Evolutionary conservation across 371 early-diverging fungal species (phyloP).

Genomic region (Rhizopus delemar): DNA sequence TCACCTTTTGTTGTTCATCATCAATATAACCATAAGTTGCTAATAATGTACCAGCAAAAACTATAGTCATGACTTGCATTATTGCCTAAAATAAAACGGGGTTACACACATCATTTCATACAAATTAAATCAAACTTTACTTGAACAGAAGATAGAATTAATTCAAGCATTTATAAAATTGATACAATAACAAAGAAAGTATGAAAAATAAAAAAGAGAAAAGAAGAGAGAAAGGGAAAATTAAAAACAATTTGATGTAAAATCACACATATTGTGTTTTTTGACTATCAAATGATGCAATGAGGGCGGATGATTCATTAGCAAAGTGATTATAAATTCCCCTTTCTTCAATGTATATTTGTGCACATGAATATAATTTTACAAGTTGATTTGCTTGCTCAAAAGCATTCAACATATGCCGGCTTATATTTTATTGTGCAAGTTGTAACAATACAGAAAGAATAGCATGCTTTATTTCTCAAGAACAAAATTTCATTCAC

Average conservation of each 20-base stretch:
- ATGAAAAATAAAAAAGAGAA: slow-evolving; percentile 1
- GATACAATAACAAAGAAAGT: background rate
- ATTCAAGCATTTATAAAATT: slow-evolving; percentile 13
- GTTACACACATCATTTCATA: background rate
- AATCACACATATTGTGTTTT: background rate
- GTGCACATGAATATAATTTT: no score
- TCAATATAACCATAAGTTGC: slow-evolving; percentile 49
- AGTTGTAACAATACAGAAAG: no score
- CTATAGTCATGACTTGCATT: slow-evolving; percentile 54
- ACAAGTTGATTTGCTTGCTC: no score
- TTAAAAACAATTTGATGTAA: slow-evolving; percentile 1
- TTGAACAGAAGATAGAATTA: slow-evolving; percentile 30
- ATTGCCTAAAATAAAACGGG: slow-evolving; percentile 43
- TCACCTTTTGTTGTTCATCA: slow-evolving; percentile 55
- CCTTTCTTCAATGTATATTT: no score
- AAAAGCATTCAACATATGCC: no score
- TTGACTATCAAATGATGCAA: slow-evolving; percentile 5
- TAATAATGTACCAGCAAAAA: slow-evolving; percentile 48
- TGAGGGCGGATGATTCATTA: background rate
- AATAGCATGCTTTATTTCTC: no score
- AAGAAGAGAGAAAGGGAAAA: background rate
- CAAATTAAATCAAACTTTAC: slow-evolving; percentile 7
- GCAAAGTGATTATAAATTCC: background rate
- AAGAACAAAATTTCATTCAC: no score
- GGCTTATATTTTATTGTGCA: no score